Evolutionary conservation across 805 yeast genomes (phyloP), one percentile per base, ranked within the genome.

Genomic region (Kodamaea restingae): DNA sequence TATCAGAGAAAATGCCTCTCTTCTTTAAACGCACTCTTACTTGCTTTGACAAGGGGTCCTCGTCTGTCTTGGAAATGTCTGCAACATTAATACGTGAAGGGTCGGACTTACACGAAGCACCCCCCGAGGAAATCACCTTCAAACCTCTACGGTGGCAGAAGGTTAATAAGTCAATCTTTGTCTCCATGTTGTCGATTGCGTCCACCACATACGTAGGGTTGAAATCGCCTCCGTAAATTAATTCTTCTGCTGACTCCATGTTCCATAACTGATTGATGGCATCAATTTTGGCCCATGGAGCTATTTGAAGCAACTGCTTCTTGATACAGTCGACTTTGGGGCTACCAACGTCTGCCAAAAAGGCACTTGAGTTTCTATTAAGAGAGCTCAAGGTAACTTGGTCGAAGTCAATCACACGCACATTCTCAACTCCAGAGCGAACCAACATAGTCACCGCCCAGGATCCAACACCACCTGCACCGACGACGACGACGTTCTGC

Each of bases 381-480:
- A 93, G 70, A 7, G 96, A 87, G 36, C 95, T 84, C 43, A 93
- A 69, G 1, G 96, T 80, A 18, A 93, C 97, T 65, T 93, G 99
- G 61, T 93, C 99, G 57, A 93, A 93, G 62, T 93, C 99, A 39
- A 93, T 80, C 41, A 93, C 73, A 49, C 88, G 75, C 38, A 93
- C 59, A 43, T 77, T 75, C 15, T 84, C 81, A 28, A 90, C 81
- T 11, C 99, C 99, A 12, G 95, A 85, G 52, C 99, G 79, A 2
- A 85, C 84, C 41, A 93, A 71, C 84, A 95, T 87, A 8, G 95
- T 83, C 9, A 84, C 81, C 17, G 83, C 95, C 91, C 96, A 90
- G 0, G 97, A 90, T 2, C 99, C 99, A 29, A 93, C 99, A 42
- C 99, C 99, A 42, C 99, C 99, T 12, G 91, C 93, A 21, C 99